These are phyloP conservation scores for Leishmania aethiopica DNA, from an alignment of 208 protist genomes.

Conservation along the genomic window DNA sequence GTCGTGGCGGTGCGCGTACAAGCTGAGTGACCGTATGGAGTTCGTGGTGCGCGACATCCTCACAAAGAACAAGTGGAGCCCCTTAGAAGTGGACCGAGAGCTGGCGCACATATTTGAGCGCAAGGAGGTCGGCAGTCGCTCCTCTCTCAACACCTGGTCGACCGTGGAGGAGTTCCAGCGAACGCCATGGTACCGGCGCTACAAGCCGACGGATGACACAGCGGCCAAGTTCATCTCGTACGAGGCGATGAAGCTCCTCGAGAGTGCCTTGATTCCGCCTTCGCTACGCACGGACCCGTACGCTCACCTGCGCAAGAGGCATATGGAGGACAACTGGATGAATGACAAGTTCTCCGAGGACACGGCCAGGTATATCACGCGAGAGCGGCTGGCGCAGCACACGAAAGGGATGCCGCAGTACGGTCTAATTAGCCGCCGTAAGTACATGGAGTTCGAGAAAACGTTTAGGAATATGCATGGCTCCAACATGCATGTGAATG, in stretches of 20 bases:
- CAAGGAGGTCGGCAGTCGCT: constrained; percentile 56
- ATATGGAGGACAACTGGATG: constrained; percentile 93
- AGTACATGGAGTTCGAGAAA: constrained; percentile 83
- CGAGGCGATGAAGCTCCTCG: constrained; percentile 86
- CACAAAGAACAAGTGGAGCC: constrained; percentile 58
- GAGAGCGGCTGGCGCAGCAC: constrained; percentile 73
- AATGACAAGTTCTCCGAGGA: constrained; percentile 90
- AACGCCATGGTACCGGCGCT: constrained; percentile 89
- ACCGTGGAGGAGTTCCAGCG: constrained; percentile 91
- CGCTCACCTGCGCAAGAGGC: constrained; percentile 85
- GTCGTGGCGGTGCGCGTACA: constrained; percentile 84
- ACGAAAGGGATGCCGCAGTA: constrained; percentile 84
- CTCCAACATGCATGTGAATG: constrained; percentile 75
- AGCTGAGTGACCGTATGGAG: constrained; percentile 88
- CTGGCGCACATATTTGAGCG: constrained; percentile 83
- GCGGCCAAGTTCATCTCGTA: constrained; percentile 88
- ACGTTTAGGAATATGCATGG: constrained; percentile 60
- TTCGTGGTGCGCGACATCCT: constrained; percentile 76
- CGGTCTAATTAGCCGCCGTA: constrained; percentile 62
- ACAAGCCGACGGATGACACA: constrained; percentile 80
- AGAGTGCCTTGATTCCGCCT: constrained; percentile 78
- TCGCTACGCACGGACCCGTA: constrained; percentile 83
- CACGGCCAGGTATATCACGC: constrained; percentile 70
- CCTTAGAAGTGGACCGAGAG: constrained; percentile 76
- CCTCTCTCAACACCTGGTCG: constrained; percentile 87